These are phyloP conservation scores for Arachis monticola DNA, from an alignment of 331 rosid genomes.

Conservation along the genomic window DNA sequence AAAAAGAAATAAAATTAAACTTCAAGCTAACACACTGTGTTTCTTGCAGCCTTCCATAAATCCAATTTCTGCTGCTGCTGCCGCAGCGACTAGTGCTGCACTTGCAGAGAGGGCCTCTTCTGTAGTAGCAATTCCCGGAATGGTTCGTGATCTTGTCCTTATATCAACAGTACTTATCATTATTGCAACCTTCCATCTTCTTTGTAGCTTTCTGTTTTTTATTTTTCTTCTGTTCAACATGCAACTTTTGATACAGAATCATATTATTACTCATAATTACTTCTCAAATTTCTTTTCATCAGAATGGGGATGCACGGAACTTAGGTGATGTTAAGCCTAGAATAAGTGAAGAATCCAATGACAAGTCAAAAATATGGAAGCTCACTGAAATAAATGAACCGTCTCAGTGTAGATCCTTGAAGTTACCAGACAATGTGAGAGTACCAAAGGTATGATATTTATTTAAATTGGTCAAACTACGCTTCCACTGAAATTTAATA, in stretches of 20 bases:
- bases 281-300: slow-evolving; percentile 35
- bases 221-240: slow-evolving; percentile 1
- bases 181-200: background rate
- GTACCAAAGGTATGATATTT: slow-evolving; percentile 68
- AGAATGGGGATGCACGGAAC: slow-evolving; percentile 90
- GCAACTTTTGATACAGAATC: slow-evolving; percentile 20
- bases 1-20: too few relatives aligned
- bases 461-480: too few relatives aligned
- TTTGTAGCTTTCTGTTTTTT: background rate
- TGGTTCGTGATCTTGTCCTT: slow-evolving; percentile 65
- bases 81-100: slow-evolving; percentile 67
- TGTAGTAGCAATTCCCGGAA: slow-evolving; percentile 67
- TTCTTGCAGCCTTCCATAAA: slow-evolving; percentile 75
- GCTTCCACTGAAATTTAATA: too few relatives aligned
- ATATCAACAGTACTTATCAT: slow-evolving; percentile 17
- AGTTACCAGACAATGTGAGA: slow-evolving; percentile 81
- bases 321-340: slow-evolving; percentile 91
- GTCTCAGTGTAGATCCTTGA: slow-evolving; percentile 86
- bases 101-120: slow-evolving; percentile 79
- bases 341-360: slow-evolving; percentile 88
- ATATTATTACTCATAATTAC: too few relatives aligned
- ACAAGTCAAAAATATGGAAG: slow-evolving; percentile 97
- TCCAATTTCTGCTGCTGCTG: slow-evolving; percentile 62
- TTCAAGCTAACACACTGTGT: slow-evolving; percentile 25
- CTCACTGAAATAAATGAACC: slow-evolving; percentile 91